phyloP scores from a whole-genome alignment of 2,329 filamentous ascomycete genomes.

The Epichloe coenophiala region DNA sequence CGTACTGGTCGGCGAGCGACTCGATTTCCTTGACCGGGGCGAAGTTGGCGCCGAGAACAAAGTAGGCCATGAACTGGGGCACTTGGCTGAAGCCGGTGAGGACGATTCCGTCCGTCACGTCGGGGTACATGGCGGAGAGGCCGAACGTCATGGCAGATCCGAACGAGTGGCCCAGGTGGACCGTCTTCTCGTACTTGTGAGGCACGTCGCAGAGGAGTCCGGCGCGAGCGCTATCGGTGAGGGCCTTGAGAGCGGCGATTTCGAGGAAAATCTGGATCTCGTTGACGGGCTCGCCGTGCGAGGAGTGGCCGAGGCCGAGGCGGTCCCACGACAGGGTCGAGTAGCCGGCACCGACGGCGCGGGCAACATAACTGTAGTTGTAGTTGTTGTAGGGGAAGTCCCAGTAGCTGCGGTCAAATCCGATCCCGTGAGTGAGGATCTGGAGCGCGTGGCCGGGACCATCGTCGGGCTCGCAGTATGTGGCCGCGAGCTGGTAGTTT shows the following conservation, averaged over 20 bases:
- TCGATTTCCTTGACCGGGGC: constrained; percentile 25
- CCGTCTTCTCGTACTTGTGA: constrained; percentile 26
- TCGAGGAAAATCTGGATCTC: constrained; percentile 48
- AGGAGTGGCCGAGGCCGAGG: constrained; percentile 44
- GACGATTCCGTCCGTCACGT: constrained; percentile 42
- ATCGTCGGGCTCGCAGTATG: constrained; percentile 44
- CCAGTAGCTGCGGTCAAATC: constrained; percentile 42
- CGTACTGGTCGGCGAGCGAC: constrained; percentile 18
- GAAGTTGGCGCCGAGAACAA: constrained; percentile 33
- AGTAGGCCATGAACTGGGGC: constrained; percentile 26
- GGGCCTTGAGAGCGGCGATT: constrained; percentile 38
- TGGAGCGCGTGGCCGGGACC: constrained; percentile 25
- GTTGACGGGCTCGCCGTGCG: constrained; percentile 43
- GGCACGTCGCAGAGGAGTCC: constrained; percentile 30
- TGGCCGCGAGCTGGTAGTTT: constrained; percentile 43
- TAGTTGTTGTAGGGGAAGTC: constrained; percentile 41
- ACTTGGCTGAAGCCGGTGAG: constrained; percentile 47
- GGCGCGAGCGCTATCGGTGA: constrained; percentile 36
- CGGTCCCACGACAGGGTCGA: constrained; percentile 49
- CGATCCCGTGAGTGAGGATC: constrained; percentile 28
- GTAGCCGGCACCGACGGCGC: constrained; percentile 41
- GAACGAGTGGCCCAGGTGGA: constrained; percentile 54
- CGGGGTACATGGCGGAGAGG: constrained; percentile 37
- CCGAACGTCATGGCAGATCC: constrained; percentile 45
- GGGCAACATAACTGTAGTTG: constrained; percentile 49